Percentiles rank a stretch among this genome's conserved stretches.
phyloP scores from a whole-genome alignment of 2,329 filamentous ascomycete species.

The Ascochyta lentis region DNA sequence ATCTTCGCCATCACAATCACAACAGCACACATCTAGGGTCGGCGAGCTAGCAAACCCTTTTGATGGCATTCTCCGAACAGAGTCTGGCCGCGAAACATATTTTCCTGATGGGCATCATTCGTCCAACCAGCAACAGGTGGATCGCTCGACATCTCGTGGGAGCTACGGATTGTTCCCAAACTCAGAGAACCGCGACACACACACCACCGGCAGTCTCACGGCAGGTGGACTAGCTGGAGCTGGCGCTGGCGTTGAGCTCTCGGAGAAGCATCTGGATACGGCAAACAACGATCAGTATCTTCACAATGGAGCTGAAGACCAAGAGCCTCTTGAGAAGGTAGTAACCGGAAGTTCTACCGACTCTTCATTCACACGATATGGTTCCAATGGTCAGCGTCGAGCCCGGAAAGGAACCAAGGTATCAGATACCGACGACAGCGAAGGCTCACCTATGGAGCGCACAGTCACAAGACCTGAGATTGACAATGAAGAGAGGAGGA shows the following conservation, averaged over 20 bases:
- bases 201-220: not conserved
- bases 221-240: slow-evolving; percentile 5
- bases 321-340: slow-evolving; percentile 18
- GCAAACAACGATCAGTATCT: not conserved
- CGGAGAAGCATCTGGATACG: not conserved
- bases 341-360: slow-evolving; percentile 23
- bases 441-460: slow-evolving; percentile 20
- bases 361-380: slow-evolving; percentile 29
- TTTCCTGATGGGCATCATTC: slow-evolving; percentile 33
- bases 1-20: slow-evolving; percentile 5
- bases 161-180: slow-evolving; percentile 13
- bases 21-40: slow-evolving; percentile 3
- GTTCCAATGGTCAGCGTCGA: slow-evolving; percentile 14
- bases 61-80: slow-evolving; percentile 31
- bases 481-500: slow-evolving; percentile 32
- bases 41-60: slow-evolving; percentile 6
- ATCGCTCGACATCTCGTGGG: slow-evolving; percentile 1
- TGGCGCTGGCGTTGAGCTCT: slow-evolving; percentile 8
- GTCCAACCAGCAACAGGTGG: not conserved
- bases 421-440: slow-evolving; percentile 11
- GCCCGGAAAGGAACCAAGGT: slow-evolving; percentile 13
- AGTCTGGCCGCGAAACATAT: slow-evolving; percentile 40
- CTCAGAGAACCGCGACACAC: slow-evolving; percentile 4
- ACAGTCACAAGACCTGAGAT: slow-evolving; percentile 29
- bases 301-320: slow-evolving; percentile 18